Evolutionary conservation across 768 basidiomycete species (phyloP).

Genomic region (Dictyophora rubrovolvata): DNA sequence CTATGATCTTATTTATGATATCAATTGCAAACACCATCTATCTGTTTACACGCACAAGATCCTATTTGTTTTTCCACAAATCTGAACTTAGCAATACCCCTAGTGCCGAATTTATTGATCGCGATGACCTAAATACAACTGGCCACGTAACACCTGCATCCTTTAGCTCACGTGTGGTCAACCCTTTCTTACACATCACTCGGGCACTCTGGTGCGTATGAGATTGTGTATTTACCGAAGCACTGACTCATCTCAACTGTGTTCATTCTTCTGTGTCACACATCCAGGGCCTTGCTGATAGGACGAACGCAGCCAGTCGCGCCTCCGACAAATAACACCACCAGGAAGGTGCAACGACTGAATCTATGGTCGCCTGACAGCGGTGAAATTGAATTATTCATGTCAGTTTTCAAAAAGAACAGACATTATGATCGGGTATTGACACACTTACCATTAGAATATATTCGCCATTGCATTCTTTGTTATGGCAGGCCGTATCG

Average conservation of each 20-base stretch:
- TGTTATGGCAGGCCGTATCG: slow-evolving; percentile 63
- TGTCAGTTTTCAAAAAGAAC: slow-evolving; percentile 8
- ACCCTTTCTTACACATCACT: slow-evolving; percentile 10
- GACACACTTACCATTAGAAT: slow-evolving; percentile 25
- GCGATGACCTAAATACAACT: slow-evolving; percentile 13
- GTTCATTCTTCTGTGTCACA: not conserved
- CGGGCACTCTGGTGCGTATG: slow-evolving; percentile 1
- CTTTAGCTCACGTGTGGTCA: slow-evolving; percentile 31
- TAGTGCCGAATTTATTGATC: slow-evolving; percentile 56
- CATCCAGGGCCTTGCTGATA: slow-evolving; percentile 2
- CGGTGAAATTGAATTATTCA: slow-evolving; percentile 58
- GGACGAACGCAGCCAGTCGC: slow-evolving; percentile 3
- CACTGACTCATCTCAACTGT: not conserved
- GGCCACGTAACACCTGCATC: slow-evolving; percentile 30
- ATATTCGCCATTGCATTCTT: slow-evolving; percentile 69
- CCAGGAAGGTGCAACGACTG: slow-evolving; percentile 52
- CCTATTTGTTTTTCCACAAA: slow-evolving; percentile 58
- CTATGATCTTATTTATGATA: slow-evolving; percentile 41
- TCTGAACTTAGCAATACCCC: slow-evolving; percentile 60
- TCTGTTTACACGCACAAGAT: slow-evolving; percentile 57
- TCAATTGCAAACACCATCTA: slow-evolving; percentile 54
- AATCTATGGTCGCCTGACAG: slow-evolving; percentile 72
- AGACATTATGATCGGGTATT: not conserved
- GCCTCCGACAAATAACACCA: not conserved
- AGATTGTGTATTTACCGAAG: not conserved